Evolutionary conservation across 1,284 basidiomycete genomes (phyloP), one percentile per base, ranked within the genome.

Genomic region (Moesziomyces sp.): DNA sequence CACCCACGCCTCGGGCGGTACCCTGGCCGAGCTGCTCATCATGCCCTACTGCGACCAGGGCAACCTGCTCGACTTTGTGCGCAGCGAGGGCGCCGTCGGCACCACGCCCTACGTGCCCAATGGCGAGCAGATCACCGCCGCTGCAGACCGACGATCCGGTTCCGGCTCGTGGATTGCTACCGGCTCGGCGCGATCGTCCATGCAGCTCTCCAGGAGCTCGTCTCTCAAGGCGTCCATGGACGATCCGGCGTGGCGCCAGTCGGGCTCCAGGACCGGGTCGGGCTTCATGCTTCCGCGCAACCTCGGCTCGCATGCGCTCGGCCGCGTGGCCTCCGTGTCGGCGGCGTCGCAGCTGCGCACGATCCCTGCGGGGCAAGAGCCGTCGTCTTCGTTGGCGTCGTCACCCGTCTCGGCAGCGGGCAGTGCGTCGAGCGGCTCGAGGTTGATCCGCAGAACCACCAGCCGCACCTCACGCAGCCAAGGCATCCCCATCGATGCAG

Each of bases 401-500:
- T 74, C 72, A 26, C 72, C 72, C 23, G 59, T 35, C 35, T 69
- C 69, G 3, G 61, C 59, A 13, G 58, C 65, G 7, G 74, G 62
- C 30, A 73, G 74, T 53, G 43, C 55, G 21, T 63, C 66, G 1
- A 73, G 75, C 44, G 58, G 52, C 10, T 71, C 64, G 14, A 51
- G 62, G 35, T 30, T 68, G 46, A 47, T 70, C 11, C 74, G 71
- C 9, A 61, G 61, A 18, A 58, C 70, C 9, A 54, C 30, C 30
- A 70, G 73, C 61, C 44, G 44, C 16, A 24, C 47, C 5, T 28
- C 62, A 11, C 65, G 74, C 38, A 77, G 75, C 40, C 73, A 70
- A 24, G 79, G 79, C 45, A 40, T 81, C 2, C 73, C 76, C 21
- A 58, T 85, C 24, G 57, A 59, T 44, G 64, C 93, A 62, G 92